Evolutionary conservation across 2,329 filamentous ascomycete genomes (phyloP).

Genomic region (Uncinocarpus reesii): DNA sequence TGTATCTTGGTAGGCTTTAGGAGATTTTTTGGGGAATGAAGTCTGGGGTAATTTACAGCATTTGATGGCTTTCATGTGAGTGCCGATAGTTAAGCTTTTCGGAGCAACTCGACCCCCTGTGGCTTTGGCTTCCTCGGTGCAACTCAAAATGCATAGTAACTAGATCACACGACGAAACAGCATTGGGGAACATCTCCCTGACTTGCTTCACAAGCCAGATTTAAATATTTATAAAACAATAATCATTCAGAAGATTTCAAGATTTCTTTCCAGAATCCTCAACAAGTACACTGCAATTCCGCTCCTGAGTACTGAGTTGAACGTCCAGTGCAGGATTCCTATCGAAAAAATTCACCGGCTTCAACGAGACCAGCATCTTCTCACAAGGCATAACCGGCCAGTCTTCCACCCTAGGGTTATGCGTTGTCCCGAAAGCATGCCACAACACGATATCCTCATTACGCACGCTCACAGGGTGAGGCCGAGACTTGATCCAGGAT

Average conservation of each 20-base stretch:
- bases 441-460: conserved; percentile 38
- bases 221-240: no score
- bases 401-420: conserved; percentile 37
- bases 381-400: conserved; percentile 42
- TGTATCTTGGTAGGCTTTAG: not conserved
- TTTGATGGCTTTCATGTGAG: not conserved
- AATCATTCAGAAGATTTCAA: no score
- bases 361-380: conserved; percentile 22
- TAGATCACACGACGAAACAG: not conserved
- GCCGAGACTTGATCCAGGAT: conserved; percentile 33
- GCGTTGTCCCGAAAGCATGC: conserved; percentile 38
- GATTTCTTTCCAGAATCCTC: not conserved
- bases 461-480: conserved; percentile 26
- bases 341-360: conserved; percentile 25
- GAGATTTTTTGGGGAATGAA: not conserved
- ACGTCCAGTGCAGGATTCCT: conserved; percentile 22
- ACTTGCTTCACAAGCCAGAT: no score
- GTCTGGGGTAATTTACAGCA: not conserved
- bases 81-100: conserved; percentile 5
- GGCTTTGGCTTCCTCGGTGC: not conserved
- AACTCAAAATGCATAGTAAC: not conserved
- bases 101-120: not conserved
- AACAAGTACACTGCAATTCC: conserved; percentile 14
- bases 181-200: no score
- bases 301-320: conserved; percentile 9